phyloP scores from a whole-genome alignment of 768 basidiomycete genomes.

The Paxillus rubicundulus region DNA sequence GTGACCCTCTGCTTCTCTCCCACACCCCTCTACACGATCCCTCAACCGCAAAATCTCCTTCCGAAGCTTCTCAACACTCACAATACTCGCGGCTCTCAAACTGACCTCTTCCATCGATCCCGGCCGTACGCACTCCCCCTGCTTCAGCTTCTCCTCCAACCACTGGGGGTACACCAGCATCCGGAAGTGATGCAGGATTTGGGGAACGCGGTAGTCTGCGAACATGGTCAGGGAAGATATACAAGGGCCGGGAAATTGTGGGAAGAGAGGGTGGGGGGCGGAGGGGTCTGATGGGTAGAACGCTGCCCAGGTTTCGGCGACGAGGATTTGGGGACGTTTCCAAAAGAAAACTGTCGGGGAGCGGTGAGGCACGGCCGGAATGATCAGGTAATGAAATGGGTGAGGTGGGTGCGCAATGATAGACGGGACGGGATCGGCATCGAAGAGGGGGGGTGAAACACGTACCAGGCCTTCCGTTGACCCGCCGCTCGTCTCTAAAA shows the following conservation, averaged over 20 bases:
- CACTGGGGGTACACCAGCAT: constrained; percentile 69
- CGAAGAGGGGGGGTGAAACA: neutral
- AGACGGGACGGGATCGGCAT: too few species aligned
- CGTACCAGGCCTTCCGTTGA: constrained; percentile 59
- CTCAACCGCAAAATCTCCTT: constrained; percentile 46
- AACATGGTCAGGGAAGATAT: constrained; percentile 88
- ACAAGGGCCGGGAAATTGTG: constrained; percentile 48
- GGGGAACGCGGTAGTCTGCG: constrained; percentile 90
- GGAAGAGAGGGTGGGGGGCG: constrained; percentile 70
- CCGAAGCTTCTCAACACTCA: constrained; percentile 76
- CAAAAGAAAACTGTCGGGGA: constrained; percentile 63
- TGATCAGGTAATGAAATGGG: neutral
- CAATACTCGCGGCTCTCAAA: constrained; percentile 74
- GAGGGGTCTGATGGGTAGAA: constrained; percentile 62
- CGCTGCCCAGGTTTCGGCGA: constrained; percentile 91
- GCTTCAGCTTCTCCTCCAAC: constrained; percentile 50
- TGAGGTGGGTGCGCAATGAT: neutral
- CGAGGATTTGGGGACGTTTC: constrained; percentile 90
- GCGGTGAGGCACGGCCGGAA: neutral
- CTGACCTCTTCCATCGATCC: constrained; percentile 74
- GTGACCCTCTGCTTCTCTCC: constrained; percentile 19
- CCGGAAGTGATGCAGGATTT: constrained; percentile 81
- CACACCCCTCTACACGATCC: constrained; percentile 28
- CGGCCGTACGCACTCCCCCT: constrained; percentile 43
- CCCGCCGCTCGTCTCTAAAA: constrained; percentile 67